Percentiles rank a stretch among this genome's conserved stretches.
These are phyloP conservation scores for Russula dissimulans DNA, from an alignment of 768 basidiomycete genomes.

Conservation along the genomic window DNA sequence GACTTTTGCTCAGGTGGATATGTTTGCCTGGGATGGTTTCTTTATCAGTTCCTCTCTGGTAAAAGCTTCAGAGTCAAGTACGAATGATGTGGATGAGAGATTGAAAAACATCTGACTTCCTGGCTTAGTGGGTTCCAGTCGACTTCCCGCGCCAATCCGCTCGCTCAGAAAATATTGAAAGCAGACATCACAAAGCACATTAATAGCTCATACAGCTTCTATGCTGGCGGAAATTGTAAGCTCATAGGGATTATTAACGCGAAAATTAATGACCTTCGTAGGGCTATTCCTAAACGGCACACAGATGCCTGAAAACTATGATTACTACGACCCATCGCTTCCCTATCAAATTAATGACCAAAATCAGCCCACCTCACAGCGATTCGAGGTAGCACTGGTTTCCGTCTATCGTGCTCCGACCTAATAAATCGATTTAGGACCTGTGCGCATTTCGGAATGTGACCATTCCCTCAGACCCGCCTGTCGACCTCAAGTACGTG, in stretches of 20 bases:
- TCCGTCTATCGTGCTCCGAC: background rate
- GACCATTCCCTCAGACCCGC: background rate
- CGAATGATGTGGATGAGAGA: constrained; percentile 19
- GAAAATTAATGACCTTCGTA: background rate
- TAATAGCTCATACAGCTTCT: constrained; percentile 32
- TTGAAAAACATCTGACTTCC: background rate
- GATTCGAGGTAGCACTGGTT: constrained; percentile 24
- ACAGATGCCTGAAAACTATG: constrained; percentile 18
- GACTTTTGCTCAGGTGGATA: constrained; percentile 35
- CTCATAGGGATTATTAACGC: background rate
- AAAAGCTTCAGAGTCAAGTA: constrained; percentile 42
- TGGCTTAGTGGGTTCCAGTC: constrained; percentile 45
- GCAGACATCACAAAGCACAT: constrained; percentile 40
- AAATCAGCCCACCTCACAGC: constrained; percentile 26
- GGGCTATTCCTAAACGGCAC: constrained; percentile 30
- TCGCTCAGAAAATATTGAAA: constrained; percentile 51
- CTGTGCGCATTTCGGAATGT: constrained; percentile 26
- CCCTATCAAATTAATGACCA: constrained; percentile 25
- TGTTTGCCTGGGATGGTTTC: constrained; percentile 52
- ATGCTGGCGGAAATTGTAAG: constrained; percentile 46
- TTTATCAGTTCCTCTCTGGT: constrained; percentile 49
- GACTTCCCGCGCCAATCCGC: constrained; percentile 41
- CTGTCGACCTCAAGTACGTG: constrained; percentile 15
- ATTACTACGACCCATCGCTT: constrained; percentile 28
- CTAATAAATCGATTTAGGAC: constrained; percentile 20